phyloP scores from a whole-genome alignment of 306 rosid species.

The Rosa multiflora region DNA sequence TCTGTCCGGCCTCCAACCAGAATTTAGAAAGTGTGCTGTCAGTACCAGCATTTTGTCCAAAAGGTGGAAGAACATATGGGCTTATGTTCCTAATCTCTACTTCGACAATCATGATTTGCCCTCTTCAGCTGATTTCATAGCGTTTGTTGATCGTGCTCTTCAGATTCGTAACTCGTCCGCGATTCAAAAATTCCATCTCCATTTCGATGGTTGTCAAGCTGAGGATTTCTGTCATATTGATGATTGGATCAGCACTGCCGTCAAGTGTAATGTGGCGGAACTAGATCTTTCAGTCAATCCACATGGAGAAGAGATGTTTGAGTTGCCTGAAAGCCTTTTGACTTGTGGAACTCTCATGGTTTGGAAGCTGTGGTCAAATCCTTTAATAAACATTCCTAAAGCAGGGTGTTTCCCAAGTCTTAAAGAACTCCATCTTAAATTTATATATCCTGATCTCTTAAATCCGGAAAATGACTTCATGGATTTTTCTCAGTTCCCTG shows the following conservation, averaged over 20 bases:
- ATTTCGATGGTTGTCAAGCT: not conserved
- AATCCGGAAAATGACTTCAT: not conserved
- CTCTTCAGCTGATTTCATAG: not conserved
- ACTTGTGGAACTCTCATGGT: not conserved
- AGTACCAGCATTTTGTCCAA: not conserved
- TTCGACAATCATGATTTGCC: not conserved
- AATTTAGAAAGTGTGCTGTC: not conserved
- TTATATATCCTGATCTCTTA: not conserved
- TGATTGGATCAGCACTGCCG: not conserved
- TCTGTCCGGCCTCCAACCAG: not conserved
- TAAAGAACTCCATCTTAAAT: not conserved
- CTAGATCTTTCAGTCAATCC: not conserved
- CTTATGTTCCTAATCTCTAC: not conserved
- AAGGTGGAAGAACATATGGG: not conserved
- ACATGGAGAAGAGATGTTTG: not conserved
- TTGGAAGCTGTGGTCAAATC: not conserved
- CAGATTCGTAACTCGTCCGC: not conserved
- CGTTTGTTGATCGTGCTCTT: not conserved
- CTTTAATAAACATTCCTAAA: not conserved
- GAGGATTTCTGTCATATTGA: not conserved
- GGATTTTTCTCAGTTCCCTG: constrained; percentile 7
- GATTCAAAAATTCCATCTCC: not conserved
- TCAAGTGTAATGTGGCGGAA: not conserved
- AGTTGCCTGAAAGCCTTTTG: not conserved
- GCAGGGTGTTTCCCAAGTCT: not conserved